Evolutionary conservation across 2,329 filamentous ascomycete species (phyloP), one percentile per base, ranked within the genome.

Genomic region (Colletotrichum graminicola): DNA sequence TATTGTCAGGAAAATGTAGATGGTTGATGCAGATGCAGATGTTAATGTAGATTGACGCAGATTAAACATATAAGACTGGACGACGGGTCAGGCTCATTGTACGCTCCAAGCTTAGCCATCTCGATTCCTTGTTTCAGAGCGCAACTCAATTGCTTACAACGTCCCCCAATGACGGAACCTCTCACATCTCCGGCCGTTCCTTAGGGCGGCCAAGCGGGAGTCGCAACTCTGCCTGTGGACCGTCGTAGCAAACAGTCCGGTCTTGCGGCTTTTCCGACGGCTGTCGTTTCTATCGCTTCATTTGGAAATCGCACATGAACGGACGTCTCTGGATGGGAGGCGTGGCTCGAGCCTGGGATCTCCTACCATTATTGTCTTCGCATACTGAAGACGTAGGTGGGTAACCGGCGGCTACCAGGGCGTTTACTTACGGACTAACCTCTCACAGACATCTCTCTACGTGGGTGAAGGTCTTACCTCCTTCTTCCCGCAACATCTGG

Each of bases 71-170:
- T 36, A 51, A 62, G 64, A 62, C 21, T 47, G 26, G 43, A 32
- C 36, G 18, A 66, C 36, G 56, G 64, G 32, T 23, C 10, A 59
- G 56, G n/a, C 47, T 36, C 61, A 26, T 41, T 54, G 43, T 67
- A 67, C 52, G 56, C 36, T 52, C 64, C 45, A 54, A 54, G 32
- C 45, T 45, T 26, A 39, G 34, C 32, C 45, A 66, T 51, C 63
- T 66, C 54, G 61, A 63, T 63, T 39, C 47, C 32, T 29, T 36
- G 49, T 63, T 54, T 63, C 61, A 62, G 49, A 63, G n/a, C 49
- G n/a, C 62, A 65, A 45, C 52, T 57, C 52, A 57, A 65, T 65
- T 54, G 47, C 39, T 55, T 45, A 57, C 51, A 55, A 10, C 36
- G 21, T 29, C 1, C 51, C 62, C 36, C 39, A n/a, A 39, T 65